Percentiles rank a stretch among this genome's conserved stretches.
Conservation (phyloP, 2,329 filamentous ascomycete species). For the Calonectria pteridis region DNA sequence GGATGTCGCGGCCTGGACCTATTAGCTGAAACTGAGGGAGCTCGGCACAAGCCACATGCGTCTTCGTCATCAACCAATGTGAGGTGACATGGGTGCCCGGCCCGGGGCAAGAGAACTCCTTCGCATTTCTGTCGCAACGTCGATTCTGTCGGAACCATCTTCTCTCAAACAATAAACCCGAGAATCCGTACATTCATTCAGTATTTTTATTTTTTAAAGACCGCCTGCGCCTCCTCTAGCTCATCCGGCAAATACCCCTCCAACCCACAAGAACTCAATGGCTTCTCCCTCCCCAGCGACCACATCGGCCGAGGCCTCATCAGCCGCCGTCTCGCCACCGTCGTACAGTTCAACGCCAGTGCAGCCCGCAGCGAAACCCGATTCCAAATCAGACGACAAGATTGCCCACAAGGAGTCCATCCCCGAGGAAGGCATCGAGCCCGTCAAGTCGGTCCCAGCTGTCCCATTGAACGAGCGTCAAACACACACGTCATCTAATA, state of each 20-base stretch:
- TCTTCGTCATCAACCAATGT: slow-evolving; percentile 2
- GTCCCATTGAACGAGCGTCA: neutral
- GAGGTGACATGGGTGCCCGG: neutral
- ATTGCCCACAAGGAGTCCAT: slow-evolving; percentile 31
- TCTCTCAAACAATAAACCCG: neutral
- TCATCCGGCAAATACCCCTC: neutral
- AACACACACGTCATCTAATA: neutral
- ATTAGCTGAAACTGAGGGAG: slow-evolving; percentile 3
- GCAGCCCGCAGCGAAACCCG: neutral
- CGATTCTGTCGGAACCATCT: neutral
- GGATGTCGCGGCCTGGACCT: slow-evolving; percentile 27
- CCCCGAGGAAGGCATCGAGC: slow-evolving; percentile 18
- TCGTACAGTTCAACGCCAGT: slow-evolving; percentile 32
- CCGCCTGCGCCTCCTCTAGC: neutral
- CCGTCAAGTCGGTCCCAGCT: neutral
- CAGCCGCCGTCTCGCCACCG: slow-evolving; percentile 36
- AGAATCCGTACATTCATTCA: neutral
- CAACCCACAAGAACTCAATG: neutral
- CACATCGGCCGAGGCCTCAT: neutral
- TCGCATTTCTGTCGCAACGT: neutral
- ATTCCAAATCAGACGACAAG: slow-evolving; percentile 32
- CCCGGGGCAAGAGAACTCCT: neutral
- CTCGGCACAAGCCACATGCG: slow-evolving; percentile 3
- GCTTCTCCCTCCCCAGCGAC: slow-evolving; percentile 13
- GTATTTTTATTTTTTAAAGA: neutral